These are phyloP conservation scores for Pisolithus albus DNA, from an alignment of 768 basidiomycete genomes.

Conservation along the genomic window DNA sequence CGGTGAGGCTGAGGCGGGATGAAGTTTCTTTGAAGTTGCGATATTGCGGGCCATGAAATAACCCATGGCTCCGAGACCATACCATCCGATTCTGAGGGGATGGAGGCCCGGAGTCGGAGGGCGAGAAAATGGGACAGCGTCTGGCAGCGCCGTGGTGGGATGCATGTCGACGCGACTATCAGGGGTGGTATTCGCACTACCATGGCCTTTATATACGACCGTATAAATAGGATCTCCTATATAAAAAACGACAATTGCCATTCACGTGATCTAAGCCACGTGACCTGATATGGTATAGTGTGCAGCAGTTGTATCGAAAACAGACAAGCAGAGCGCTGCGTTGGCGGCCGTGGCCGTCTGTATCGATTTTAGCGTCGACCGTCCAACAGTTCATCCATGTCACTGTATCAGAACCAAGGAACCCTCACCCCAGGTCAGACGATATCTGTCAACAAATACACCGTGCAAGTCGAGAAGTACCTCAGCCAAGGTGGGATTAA, in stretches of 20 bases:
- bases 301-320: no score
- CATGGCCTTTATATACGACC: no score
- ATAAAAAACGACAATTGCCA: neutral
- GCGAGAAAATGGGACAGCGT: conserved; percentile 47
- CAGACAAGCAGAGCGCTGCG: neutral
- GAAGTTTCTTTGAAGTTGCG: conserved; percentile 42
- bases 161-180: neutral
- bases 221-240: no score
- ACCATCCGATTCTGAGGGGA: conserved; percentile 37
- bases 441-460: conserved; percentile 84
- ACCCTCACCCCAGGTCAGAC: conserved; percentile 77
- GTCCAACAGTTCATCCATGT: conserved; percentile 44
- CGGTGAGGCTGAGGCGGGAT: conserved; percentile 36
- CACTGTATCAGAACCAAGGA: conserved; percentile 52
- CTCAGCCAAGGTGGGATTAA: conserved; percentile 75
- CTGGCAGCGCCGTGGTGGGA: conserved; percentile 9
- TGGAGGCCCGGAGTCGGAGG: conserved; percentile 44
- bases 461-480: conserved; percentile 89
- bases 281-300: neutral
- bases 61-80: conserved; percentile 62
- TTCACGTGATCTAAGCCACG: neutral
- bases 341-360: conserved; percentile 2
- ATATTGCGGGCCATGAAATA: conserved; percentile 75
- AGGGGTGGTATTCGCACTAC: neutral
- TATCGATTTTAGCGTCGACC: conserved; percentile 2